Evolutionary conservation across 495 filamentous ascomycete species (phyloP).

Genomic region (Lepidopterella palustris): DNA sequence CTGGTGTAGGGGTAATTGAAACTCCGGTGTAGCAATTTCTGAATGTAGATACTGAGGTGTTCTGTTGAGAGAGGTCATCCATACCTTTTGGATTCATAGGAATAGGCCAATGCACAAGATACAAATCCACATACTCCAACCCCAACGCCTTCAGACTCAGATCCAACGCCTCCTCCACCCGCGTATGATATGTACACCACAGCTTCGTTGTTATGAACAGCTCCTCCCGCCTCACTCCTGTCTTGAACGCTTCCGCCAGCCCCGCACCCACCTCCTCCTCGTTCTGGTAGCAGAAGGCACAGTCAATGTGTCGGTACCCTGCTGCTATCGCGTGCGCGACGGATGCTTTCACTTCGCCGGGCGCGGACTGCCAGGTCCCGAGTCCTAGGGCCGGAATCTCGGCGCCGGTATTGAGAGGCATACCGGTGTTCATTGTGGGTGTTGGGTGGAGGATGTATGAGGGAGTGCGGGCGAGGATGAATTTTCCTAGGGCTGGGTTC

Average conservation of each 20-base stretch:
- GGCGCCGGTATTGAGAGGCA: conserved; percentile 71
- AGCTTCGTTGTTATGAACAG: conserved; percentile 80
- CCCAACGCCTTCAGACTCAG: conserved; percentile 64
- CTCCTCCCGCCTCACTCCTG: conserved; percentile 65
- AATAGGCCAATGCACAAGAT: conserved; percentile 75
- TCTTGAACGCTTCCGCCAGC: conserved; percentile 58
- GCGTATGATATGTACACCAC: conserved; percentile 70
- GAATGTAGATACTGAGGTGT: background rate
- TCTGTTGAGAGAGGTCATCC: background rate
- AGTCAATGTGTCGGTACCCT: conserved; percentile 39
- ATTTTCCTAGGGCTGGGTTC: conserved; percentile 33
- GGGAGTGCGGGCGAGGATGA: conserved; percentile 33
- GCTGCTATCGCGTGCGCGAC: conserved; percentile 35
- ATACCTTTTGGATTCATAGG: conserved; percentile 70
- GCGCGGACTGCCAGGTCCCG: conserved; percentile 64
- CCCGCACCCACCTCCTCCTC: conserved; percentile 48
- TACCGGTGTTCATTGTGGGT: conserved; percentile 38
- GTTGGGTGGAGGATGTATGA: conserved; percentile 29
- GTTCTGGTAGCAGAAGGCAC: conserved; percentile 40
- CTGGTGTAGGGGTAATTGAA: background rate
- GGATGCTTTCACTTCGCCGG: conserved; percentile 49
- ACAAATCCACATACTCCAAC: conserved; percentile 77
- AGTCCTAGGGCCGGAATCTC: conserved; percentile 71
- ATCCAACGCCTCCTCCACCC: conserved; percentile 61
- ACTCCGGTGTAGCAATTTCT: background rate